Percentiles rank a stretch among this genome's conserved stretches.
Conservation (phyloP, 371 early-diverging fungal genomes). For the Mucor velutinosus region DNA sequence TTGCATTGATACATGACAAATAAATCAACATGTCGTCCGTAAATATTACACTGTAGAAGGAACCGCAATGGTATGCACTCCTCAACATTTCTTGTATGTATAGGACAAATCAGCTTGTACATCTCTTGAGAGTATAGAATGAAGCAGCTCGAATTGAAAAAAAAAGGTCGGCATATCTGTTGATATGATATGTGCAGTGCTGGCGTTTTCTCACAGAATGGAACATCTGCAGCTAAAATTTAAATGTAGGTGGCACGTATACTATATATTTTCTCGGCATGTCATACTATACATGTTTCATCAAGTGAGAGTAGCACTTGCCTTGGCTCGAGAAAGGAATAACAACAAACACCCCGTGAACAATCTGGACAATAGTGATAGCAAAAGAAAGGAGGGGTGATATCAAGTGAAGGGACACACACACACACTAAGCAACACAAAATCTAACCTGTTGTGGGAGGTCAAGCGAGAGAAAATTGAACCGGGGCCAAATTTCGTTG, state of each 20-base stretch:
- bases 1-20: background rate
- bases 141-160: no score
- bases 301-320: background rate
- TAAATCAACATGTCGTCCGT: background rate
- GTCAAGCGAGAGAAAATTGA: background rate
- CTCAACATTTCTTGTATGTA: background rate
- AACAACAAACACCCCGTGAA: slow-evolving; percentile 1
- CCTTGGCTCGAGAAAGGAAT: background rate
- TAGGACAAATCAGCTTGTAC: background rate
- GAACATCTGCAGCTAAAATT: background rate
- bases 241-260: background rate
- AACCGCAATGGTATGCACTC: background rate
- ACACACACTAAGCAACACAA: background rate
- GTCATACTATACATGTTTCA: background rate
- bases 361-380: background rate
- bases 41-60: no score
- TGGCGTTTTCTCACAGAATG: background rate
- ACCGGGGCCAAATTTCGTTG: background rate
- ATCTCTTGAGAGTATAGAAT: background rate
- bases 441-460: background rate
- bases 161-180: background rate
- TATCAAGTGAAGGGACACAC: background rate
- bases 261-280: background rate
- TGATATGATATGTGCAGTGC: background rate
- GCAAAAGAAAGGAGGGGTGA: background rate